Conservation (phyloP, 441 rosid genomes). For the Mallotus repandus region DNA sequence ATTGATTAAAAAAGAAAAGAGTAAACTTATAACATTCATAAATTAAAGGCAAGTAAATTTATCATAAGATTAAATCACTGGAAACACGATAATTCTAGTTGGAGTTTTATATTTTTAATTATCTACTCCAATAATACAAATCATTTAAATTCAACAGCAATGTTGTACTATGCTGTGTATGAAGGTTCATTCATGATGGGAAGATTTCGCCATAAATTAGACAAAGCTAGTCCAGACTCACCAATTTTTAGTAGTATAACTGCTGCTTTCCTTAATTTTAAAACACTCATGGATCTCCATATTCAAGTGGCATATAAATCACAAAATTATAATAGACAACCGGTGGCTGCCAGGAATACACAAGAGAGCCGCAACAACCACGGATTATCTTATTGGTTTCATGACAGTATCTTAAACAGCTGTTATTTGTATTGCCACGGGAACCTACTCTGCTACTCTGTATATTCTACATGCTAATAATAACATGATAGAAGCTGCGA, state of each 20-base stretch:
- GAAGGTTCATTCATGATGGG: background rate
- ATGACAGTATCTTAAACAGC: background rate
- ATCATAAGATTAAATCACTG: background rate
- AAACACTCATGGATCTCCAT: background rate
- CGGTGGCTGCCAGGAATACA: background rate
- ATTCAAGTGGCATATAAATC: background rate
- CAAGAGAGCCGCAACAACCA: background rate
- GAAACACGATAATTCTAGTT: background rate
- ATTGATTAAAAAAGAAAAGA: background rate
- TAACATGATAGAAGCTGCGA: background rate
- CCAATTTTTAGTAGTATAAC: background rate
- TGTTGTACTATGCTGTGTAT: background rate
- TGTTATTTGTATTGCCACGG: background rate
- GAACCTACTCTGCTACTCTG: background rate
- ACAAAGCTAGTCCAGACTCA: background rate
- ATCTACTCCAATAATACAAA: too few species aligned
- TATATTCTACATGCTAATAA: too few species aligned
- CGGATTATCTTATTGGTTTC: background rate
- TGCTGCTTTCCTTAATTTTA: too few species aligned
- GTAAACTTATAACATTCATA: background rate
- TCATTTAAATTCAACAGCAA: background rate
- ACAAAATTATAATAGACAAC: background rate
- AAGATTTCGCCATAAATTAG: background rate
- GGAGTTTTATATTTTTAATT: background rate
- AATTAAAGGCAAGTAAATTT: background rate